These are phyloP conservation scores for Russula dissimulans DNA, from an alignment of 768 basidiomycete genomes.

Conservation along the genomic window DNA sequence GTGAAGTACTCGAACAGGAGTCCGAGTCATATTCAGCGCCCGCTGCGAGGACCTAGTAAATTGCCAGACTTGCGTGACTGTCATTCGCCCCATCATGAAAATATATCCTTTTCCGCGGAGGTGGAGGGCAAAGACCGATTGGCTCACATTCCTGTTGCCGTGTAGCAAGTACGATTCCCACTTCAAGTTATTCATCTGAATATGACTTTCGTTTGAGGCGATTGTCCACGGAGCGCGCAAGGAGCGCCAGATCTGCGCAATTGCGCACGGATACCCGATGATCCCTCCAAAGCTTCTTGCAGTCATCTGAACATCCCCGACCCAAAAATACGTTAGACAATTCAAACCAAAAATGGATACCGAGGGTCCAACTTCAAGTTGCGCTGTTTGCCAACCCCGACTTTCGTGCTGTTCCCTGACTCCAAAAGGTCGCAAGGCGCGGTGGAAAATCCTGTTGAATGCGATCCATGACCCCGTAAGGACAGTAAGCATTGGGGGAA, in stretches of 20 bases:
- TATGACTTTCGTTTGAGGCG: slow-evolving; percentile 39
- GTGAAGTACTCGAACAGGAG: slow-evolving; percentile 40
- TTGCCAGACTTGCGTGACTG: slow-evolving; percentile 49
- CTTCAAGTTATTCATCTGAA: slow-evolving; percentile 69
- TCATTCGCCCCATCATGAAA: slow-evolving; percentile 61
- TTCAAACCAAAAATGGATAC: neutral
- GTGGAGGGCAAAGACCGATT: neutral
- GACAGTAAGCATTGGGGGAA: no score
- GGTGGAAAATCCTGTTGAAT: slow-evolving; percentile 16
- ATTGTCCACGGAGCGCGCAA: slow-evolving; percentile 59
- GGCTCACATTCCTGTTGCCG: slow-evolving; percentile 54
- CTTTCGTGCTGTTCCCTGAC: slow-evolving; percentile 46
- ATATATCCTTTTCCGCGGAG: slow-evolving; percentile 2
- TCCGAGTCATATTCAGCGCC: slow-evolving; percentile 30
- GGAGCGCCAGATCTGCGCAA: slow-evolving; percentile 59
- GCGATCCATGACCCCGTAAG: no score
- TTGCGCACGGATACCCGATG: slow-evolving; percentile 35
- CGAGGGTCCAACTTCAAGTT: neutral
- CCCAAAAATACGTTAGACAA: neutral
- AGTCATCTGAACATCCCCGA: slow-evolving; percentile 42
- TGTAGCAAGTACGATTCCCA: slow-evolving; percentile 26
- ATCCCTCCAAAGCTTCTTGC: slow-evolving; percentile 49
- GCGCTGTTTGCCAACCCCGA: slow-evolving; percentile 71
- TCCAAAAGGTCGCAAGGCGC: slow-evolving; percentile 44
- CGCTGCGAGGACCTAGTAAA: slow-evolving; percentile 44